Evolutionary conservation across 106 monocot genomes (phyloP).

Genomic region (Acorus calamus): DNA sequence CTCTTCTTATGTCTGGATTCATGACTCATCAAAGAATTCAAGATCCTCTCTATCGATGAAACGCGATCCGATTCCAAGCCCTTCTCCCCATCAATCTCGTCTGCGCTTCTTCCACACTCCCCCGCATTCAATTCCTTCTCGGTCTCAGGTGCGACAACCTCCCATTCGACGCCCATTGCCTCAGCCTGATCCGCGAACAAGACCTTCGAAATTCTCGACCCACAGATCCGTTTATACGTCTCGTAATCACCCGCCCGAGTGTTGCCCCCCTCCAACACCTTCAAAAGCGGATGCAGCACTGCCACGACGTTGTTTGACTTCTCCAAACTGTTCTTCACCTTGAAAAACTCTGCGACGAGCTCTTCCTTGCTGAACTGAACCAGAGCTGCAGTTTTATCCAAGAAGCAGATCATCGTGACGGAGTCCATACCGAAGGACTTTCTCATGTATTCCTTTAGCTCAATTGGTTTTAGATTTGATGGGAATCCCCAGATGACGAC

Average conservation of each 20-base stretch:
- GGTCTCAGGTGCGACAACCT: neutral
- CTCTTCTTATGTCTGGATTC: too few species aligned
- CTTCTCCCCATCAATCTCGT: too few species aligned
- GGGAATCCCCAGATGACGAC: conserved; percentile 78
- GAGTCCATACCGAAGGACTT: conserved; percentile 58
- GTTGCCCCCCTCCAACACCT: conserved; percentile 67
- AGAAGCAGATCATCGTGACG: conserved; percentile 48
- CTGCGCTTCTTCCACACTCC: too few species aligned
- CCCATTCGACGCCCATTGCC: conserved; percentile 42
- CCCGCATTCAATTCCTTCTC: too few species aligned
- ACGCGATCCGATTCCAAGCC: too few species aligned
- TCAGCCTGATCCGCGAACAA: conserved; percentile 80
- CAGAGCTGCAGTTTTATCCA: conserved; percentile 65
- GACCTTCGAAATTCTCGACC: conserved; percentile 41
- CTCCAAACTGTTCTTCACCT: conserved; percentile 65
- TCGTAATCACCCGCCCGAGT: conserved; percentile 69
- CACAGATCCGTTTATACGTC: conserved; percentile 63
- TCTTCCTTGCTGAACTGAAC: conserved; percentile 69
- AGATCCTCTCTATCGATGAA: too few species aligned
- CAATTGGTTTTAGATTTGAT: conserved; percentile 37
- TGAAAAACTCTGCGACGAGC: conserved; percentile 57
- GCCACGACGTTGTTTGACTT: conserved; percentile 45
- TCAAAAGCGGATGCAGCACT: conserved; percentile 65
- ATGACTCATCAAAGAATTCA: too few species aligned
- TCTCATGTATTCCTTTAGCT: conserved; percentile 46